These are phyloP conservation scores for Zopfia rhizophila DNA, from an alignment of 2,329 filamentous ascomycete genomes.

Conservation along the genomic window DNA sequence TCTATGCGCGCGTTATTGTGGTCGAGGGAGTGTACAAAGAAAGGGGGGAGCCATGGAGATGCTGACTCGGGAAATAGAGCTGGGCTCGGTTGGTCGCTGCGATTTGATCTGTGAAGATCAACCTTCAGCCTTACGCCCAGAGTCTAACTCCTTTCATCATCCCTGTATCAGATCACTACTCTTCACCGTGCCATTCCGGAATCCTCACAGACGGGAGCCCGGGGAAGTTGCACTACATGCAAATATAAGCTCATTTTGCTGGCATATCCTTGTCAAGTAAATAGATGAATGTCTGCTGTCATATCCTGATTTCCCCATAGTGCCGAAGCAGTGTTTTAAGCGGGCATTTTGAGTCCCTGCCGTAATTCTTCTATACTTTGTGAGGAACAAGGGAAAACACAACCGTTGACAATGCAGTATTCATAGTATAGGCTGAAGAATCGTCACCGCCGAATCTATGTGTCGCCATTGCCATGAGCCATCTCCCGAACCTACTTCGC, in stretches of 20 bases:
- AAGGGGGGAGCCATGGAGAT: conserved; percentile 17
- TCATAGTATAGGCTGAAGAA: conserved; percentile 15
- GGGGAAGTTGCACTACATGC: too few species aligned
- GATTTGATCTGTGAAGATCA: conserved; percentile 3
- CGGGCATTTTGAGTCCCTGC: too few species aligned
- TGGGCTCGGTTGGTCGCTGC: conserved; percentile 1
- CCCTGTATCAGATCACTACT: conserved; percentile 13
- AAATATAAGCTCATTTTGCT: too few species aligned
- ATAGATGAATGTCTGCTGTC: too few species aligned
- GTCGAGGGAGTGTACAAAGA: neutral
- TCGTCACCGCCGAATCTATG: conserved; percentile 16
- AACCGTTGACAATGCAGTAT: conserved; percentile 15
- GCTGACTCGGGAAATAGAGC: neutral
- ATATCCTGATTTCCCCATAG: too few species aligned
- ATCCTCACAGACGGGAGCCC: too few species aligned
- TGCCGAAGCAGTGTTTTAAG: too few species aligned
- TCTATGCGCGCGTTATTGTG: conserved; percentile 9
- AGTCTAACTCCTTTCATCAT: conserved; percentile 13
- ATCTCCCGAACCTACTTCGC: conserved; percentile 9
- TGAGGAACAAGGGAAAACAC: conserved; percentile 1
- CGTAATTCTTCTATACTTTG: neutral
- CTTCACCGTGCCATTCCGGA: too few species aligned
- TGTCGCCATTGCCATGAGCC: conserved; percentile 5
- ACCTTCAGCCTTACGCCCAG: conserved; percentile 8
- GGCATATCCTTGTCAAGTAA: too few species aligned